Evolutionary conservation across 2,329 filamentous ascomycete species (phyloP).

Genomic region (Alternaria metachromatica): DNA sequence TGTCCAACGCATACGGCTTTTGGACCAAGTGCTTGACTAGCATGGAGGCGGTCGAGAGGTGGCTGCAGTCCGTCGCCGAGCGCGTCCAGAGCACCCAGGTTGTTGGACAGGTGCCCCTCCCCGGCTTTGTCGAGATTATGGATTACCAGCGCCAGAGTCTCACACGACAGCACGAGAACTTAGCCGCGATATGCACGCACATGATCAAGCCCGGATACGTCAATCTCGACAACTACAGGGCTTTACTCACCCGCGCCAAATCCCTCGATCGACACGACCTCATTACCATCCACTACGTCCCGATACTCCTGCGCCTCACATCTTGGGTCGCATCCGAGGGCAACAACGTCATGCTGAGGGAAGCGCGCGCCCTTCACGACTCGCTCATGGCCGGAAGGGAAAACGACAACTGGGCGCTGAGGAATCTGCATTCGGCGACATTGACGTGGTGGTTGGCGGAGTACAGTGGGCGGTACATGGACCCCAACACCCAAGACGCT

Average conservation of each 20-base stretch:
- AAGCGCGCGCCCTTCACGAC: constrained; percentile 73
- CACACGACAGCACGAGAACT: constrained; percentile 85
- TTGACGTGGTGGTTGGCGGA: constrained; percentile 89
- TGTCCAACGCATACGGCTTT: constrained; percentile 65
- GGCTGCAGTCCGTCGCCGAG: constrained; percentile 78
- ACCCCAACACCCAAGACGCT: constrained; percentile 66
- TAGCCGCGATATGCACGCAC: constrained; percentile 80
- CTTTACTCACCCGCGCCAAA: constrained; percentile 72
- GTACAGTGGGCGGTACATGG: constrained; percentile 88
- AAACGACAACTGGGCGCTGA: constrained; percentile 72
- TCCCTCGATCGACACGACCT: constrained; percentile 79
- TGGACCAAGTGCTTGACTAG: constrained; percentile 76
- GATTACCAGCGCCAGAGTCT: constrained; percentile 82
- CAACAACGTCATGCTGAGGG: constrained; percentile 66
- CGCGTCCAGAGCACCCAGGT: constrained; percentile 77
- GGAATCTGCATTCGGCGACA: constrained; percentile 79
- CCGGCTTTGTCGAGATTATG: constrained; percentile 76
- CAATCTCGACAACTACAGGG: constrained; percentile 73
- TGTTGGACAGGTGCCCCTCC: constrained; percentile 69
- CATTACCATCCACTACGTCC: constrained; percentile 78
- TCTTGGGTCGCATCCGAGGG: constrained; percentile 79
- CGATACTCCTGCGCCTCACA: constrained; percentile 78
- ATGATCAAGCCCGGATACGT: constrained; percentile 79
- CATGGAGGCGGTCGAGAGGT: constrained; percentile 78
- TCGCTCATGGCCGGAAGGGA: constrained; percentile 71